Conservation (phyloP, 2,329 filamentous ascomycete genomes). For the Hypoxylon rubiginosum region DNA sequence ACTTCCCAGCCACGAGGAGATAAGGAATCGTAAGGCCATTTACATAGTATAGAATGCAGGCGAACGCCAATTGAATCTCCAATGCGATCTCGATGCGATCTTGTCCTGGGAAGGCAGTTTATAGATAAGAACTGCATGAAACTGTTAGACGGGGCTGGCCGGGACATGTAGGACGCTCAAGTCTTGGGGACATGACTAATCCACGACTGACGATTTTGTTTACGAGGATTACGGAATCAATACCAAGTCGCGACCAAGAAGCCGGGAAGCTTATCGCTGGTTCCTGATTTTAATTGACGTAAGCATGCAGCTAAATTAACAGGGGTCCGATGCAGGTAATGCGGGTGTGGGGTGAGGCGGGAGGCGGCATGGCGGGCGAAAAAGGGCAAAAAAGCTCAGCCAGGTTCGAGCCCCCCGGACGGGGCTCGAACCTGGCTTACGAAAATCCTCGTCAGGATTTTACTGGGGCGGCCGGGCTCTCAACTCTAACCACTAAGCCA, state of each 20-base stretch:
- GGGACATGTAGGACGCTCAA: too few relatives aligned
- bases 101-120: not conserved
- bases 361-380: too few relatives aligned
- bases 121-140: not conserved
- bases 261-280: conserved; percentile 1
- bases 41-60: not conserved
- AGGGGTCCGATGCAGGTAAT: not conserved
- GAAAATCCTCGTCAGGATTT: too few relatives aligned
- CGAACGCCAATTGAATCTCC: not conserved
- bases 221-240: not conserved
- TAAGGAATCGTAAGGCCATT: not conserved
- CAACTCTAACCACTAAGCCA: too few relatives aligned
- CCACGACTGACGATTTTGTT: too few relatives aligned
- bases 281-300: not conserved
- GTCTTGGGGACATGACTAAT: not conserved
- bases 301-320: not conserved
- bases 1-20: not conserved
- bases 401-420: too few relatives aligned
- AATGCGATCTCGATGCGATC: not conserved
- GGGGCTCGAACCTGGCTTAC: too few relatives aligned
- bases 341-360: not conserved
- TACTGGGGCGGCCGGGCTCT: too few relatives aligned
- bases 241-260: not conserved
- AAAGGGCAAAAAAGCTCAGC: too few relatives aligned
- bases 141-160: not conserved